Conservation (phyloP, 495 filamentous ascomycete species). For the Acidomyces sp. region DNA sequence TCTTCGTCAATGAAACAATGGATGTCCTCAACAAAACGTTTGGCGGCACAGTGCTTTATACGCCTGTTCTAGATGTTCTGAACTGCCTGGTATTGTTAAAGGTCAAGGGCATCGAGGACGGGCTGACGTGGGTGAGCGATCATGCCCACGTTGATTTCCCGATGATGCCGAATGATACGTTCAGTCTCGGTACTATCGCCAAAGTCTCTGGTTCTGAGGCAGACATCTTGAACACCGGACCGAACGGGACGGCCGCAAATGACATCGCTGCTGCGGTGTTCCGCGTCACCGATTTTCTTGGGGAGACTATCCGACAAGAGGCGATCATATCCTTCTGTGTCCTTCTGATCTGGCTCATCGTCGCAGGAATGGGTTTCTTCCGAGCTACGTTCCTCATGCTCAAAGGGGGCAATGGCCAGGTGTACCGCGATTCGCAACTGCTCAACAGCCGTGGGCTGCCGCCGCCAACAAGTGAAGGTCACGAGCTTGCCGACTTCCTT, state of each 20-base stretch:
- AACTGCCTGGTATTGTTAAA: constrained; percentile 33
- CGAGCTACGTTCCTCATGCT: constrained; percentile 45
- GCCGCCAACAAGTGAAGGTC: not conserved
- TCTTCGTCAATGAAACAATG: constrained; percentile 61
- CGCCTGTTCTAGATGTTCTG: constrained; percentile 55
- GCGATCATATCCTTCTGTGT: constrained; percentile 62
- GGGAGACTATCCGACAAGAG: constrained; percentile 53
- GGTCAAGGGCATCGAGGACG: constrained; percentile 52
- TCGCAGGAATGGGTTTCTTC: constrained; percentile 58
- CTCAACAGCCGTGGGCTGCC: not conserved
- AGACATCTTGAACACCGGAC: constrained; percentile 62
- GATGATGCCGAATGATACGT: constrained; percentile 60
- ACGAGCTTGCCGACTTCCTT: constrained; percentile 3
- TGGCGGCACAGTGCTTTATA: constrained; percentile 59
- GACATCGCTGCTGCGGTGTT: constrained; percentile 65
- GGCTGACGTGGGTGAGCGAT: constrained; percentile 78
- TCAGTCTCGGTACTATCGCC: constrained; percentile 61
- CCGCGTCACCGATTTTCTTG: constrained; percentile 49
- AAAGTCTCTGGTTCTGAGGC: constrained; percentile 38
- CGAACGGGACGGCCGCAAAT: constrained; percentile 54
- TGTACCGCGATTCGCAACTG: constrained; percentile 32
- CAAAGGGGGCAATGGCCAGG: constrained; percentile 39
- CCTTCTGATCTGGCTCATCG: constrained; percentile 59
- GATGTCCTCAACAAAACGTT: constrained; percentile 63
- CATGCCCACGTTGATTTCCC: constrained; percentile 77